A percentile compares a stretch with the other conserved stretches of the same genome.
These are phyloP conservation scores for Sonneratia caseolaris DNA, from an alignment of 345 rosid species.

Conservation along the genomic window DNA sequence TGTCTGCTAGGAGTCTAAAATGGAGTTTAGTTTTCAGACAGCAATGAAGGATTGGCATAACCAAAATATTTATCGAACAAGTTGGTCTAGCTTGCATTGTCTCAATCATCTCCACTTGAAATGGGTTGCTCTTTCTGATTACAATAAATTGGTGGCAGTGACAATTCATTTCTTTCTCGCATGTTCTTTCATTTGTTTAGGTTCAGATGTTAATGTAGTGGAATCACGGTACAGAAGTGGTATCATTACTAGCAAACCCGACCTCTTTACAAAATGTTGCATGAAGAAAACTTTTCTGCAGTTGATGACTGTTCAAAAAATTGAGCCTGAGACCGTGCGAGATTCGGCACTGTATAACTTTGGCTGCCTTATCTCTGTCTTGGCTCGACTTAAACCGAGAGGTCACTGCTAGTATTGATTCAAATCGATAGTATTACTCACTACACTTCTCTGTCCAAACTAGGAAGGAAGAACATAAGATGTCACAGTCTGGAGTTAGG, in stretches of 20 bases:
- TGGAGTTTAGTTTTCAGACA: background rate
- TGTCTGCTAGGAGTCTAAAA: background rate
- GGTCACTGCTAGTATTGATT: background rate
- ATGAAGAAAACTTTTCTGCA: background rate
- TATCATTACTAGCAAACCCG: background rate
- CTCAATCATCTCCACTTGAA: background rate
- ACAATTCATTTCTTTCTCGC: background rate
- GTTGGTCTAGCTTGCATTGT: background rate
- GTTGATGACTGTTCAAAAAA: background rate
- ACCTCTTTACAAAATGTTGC: background rate
- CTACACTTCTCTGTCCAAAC: background rate
- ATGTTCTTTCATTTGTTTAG: background rate
- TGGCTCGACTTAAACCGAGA: background rate
- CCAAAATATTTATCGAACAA: background rate
- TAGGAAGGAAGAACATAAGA: conserved; percentile 1
- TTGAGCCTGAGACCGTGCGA: background rate
- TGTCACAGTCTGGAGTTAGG: background rate
- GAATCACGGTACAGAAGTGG: background rate
- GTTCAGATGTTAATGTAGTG: background rate
- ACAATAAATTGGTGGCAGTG: background rate
- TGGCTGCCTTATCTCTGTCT: background rate
- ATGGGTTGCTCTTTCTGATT: background rate
- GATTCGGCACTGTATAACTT: background rate
- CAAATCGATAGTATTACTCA: background rate
- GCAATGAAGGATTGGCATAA: background rate